These are phyloP conservation scores for Phytomonas serpens DNA, from an alignment of 208 protist species.

Conservation along the genomic window DNA sequence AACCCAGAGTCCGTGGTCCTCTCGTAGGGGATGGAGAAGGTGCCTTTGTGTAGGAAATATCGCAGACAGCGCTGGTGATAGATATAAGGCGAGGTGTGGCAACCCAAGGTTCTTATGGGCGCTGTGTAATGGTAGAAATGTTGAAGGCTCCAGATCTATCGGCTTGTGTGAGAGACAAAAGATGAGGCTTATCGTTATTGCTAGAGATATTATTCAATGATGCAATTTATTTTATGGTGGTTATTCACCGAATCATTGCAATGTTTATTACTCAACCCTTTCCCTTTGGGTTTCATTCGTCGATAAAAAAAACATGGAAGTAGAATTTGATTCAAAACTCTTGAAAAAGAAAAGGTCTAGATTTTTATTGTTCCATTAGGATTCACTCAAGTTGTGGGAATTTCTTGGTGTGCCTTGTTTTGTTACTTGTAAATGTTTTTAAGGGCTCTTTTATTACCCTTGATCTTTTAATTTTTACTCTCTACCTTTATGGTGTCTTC, in stretches of 20 bases:
- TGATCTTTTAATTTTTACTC: conserved; percentile 5
- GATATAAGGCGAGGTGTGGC: no score
- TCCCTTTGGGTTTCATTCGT: background rate
- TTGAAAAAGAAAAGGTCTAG: background rate
- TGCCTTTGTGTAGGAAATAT: no score
- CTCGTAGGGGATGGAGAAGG: no score
- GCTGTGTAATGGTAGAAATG: no score
- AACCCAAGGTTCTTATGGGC: no score
- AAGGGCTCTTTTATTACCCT: background rate
- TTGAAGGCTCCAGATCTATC: no score
- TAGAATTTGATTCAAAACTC: background rate
- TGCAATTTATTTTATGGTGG: no score
- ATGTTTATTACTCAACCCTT: background rate
- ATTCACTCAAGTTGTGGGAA: background rate
- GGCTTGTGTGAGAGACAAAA: no score
- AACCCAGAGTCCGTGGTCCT: no score
- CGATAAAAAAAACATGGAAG: background rate
- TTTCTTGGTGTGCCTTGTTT: background rate
- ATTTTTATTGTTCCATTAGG: background rate
- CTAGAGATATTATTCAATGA: no score
- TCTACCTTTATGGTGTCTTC: conserved; percentile 3
- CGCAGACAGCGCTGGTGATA: no score
- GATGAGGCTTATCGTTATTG: no score
- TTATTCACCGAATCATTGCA: background rate
- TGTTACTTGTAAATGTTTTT: background rate